Evolutionary conservation across 805 yeast species (phyloP).

Genomic region (fission yeast (Schizosaccharomyces pombe)): DNA sequence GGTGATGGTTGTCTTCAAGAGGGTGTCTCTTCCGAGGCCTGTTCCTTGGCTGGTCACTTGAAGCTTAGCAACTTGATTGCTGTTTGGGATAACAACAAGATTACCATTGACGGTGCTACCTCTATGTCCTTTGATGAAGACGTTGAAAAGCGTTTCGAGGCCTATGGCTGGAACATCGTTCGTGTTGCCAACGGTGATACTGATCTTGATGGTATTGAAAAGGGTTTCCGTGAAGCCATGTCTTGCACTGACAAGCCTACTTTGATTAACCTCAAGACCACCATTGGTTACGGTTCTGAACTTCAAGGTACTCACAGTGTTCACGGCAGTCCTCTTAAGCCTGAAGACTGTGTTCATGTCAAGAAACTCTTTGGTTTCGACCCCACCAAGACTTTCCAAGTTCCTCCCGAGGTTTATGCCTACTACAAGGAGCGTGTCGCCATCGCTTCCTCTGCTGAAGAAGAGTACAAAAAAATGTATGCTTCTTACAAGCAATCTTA

Average conservation of each 20-base stretch:
- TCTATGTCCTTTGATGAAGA: slow-evolving; percentile 81
- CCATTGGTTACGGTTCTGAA: slow-evolving; percentile 83
- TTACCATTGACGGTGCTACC: slow-evolving; percentile 89
- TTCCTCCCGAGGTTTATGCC: slow-evolving; percentile 64
- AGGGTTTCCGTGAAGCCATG: slow-evolving; percentile 67
- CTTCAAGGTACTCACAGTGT: slow-evolving; percentile 71
- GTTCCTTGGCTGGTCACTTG: slow-evolving; percentile 88
- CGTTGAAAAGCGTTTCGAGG: slow-evolving; percentile 57
- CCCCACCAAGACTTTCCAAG: slow-evolving; percentile 57
- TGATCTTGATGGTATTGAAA: slow-evolving; percentile 44
- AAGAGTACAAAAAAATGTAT: slow-evolving; percentile 49
- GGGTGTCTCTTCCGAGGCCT: slow-evolving; percentile 89
- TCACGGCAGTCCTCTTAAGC: slow-evolving; percentile 89
- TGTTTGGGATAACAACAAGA: slow-evolving; percentile 88
- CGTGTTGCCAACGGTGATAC: slow-evolving; percentile 60
- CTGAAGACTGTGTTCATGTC: slow-evolving; percentile 74
- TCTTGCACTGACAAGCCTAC: slow-evolving; percentile 63
- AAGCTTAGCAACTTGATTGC: slow-evolving; percentile 81
- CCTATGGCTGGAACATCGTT: slow-evolving; percentile 84
- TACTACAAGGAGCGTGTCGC: slow-evolving; percentile 32
- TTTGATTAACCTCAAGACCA: slow-evolving; percentile 66
- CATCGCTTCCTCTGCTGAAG: slow-evolving; percentile 43
- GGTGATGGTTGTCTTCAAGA: slow-evolving; percentile 98
- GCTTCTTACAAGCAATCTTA: slow-evolving; percentile 38
- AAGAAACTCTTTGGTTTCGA: slow-evolving; percentile 69